Percentiles rank a stretch among this genome's conserved stretches.
phyloP scores from a whole-genome alignment of 164 flowering plant species.

The Platanus orientalis region DNA sequence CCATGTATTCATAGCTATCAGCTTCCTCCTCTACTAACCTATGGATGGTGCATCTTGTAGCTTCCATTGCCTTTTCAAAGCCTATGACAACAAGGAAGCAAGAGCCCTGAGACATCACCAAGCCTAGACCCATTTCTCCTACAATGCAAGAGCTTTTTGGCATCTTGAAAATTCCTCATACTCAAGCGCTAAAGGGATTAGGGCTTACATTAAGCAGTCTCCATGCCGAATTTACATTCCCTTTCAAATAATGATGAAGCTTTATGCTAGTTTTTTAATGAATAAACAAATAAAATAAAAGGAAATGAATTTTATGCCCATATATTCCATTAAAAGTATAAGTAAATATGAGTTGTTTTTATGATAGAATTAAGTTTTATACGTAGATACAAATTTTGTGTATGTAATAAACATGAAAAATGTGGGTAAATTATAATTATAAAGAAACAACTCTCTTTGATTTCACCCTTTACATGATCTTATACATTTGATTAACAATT shows the following conservation, averaged over 20 bases:
- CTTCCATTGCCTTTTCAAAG: slow-evolving; percentile 42
- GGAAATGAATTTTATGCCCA: too few relatives aligned
- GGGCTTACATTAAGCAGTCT: slow-evolving; percentile 89
- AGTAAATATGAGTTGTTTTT: neutral
- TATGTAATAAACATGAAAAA: too few relatives aligned
- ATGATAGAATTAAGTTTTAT: too few relatives aligned
- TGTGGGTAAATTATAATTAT: too few relatives aligned
- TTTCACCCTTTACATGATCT: too few relatives aligned
- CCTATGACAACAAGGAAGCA: slow-evolving; percentile 34
- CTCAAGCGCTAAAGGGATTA: slow-evolving; percentile 86
- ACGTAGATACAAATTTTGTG: too few relatives aligned
- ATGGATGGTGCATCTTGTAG: slow-evolving; percentile 24
- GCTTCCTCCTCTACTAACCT: slow-evolving; percentile 12
- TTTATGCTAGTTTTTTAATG: too few relatives aligned
- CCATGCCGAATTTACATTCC: slow-evolving; percentile 42
- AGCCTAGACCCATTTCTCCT: slow-evolving; percentile 66
- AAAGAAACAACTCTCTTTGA: too few relatives aligned
- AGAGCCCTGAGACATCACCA: slow-evolving; percentile 70
- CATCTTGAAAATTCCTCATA: slow-evolving; percentile 68
- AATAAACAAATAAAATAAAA: neutral
- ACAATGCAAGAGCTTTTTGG: slow-evolving; percentile 75
- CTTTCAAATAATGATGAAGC: neutral
- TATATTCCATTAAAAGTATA: neutral
- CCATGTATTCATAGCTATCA: neutral
- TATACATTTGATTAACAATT: too few relatives aligned